Evolutionary conservation across 78 protist genomes (phyloP), one percentile per base, ranked within the genome.

Genomic region (Carpediemonas membranifera): DNA sequence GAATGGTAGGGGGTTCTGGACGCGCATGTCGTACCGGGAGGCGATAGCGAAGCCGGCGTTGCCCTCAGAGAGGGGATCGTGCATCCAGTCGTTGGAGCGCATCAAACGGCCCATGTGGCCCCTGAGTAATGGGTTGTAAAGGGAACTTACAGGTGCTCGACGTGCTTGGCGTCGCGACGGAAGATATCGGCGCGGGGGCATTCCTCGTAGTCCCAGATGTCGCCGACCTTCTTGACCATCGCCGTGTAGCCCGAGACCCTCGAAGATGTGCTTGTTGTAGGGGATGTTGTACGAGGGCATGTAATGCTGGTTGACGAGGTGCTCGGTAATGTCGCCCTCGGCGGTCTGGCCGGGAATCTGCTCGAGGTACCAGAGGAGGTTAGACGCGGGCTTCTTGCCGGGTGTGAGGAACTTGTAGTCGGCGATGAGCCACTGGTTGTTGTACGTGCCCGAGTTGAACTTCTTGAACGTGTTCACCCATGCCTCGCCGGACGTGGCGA

Each of bases 221-320:
- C 36, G 51, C 34, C n/a, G n/a, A n/a, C n/a, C n/a, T n/a, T n/a
- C n/a, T n/a, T n/a, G n/a, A n/a, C n/a, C n/a, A n/a, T n/a, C n/a
- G n/a, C n/a, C n/a, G n/a, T n/a, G n/a, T n/a, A n/a, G n/a, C n/a
- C n/a, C n/a, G n/a, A n/a, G n/a, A n/a, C n/a, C n/a, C n/a, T n/a
- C n/a, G n/a, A n/a, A n/a, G n/a, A n/a, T n/a, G n/a, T n/a, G n/a
- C n/a, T n/a, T n/a, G n/a, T n/a, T n/a, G n/a, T 36, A 81, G 33
- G 91, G 94, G 9, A 86, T 77, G 71, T 89, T 89, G 78, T 78
- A 89, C 11, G 78, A 60, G 16, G 86, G 82, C 82, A 71, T 82
- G 75, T 84, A 84, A 5, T 85, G 82, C 35, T 52, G 63, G 24
- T 70, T 43, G 14, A 68, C 30, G 25, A 74, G 69, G 16, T 75